Evolutionary conservation across 1,284 basidiomycete genomes (phyloP), one percentile per base, ranked within the genome.

Genomic region (Singerocomus inundabilis): DNA sequence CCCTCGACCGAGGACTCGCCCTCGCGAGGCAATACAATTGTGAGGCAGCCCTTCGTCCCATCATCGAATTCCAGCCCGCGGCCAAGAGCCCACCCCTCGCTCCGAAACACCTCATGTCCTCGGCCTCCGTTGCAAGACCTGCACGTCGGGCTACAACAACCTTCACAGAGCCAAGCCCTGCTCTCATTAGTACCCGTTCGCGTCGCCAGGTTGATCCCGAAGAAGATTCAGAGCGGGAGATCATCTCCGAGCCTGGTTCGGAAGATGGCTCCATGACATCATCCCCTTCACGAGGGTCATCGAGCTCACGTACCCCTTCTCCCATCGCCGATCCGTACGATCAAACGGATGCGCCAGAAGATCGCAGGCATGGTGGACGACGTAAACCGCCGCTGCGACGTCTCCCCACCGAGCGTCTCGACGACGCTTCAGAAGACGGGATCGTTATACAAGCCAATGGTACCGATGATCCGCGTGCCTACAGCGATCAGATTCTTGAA

Each of bases 401-500:
- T 31, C 65, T 70, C 39, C 58, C 59, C 13, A 70, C 72, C 51
- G 70, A 74, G 18, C 70, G 67, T 13, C 65, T 68, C 35, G 72
- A 71, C 24, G 72, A 74, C 26, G 55, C 58, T 15, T 71, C 68
- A 34, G 81, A 78, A 41, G 72, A 71, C 9, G 80, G 80, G 48
- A 61, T 60, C 34, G 10, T 33, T 30, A 53, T 60, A 29, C 68
- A 66, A 34, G 49, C 69, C 32, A 78, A 78, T 51, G 76, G 73
- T 25, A 56, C 57, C 6, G 66, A 66, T 38, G 80, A 82, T 56
- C 71, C 77, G 21, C 75, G 81, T 45, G 74, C 76, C 24, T 99
- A 99, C 65, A 93, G 89, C 38, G 95, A 98, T 69, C 90, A 95
- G 67, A 95, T 99, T 54, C 79, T 99, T 59, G 96, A 99, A 74